phyloP scores from a whole-genome alignment of 73 alveolate species.

The Paramecium biaurelia region DNA sequence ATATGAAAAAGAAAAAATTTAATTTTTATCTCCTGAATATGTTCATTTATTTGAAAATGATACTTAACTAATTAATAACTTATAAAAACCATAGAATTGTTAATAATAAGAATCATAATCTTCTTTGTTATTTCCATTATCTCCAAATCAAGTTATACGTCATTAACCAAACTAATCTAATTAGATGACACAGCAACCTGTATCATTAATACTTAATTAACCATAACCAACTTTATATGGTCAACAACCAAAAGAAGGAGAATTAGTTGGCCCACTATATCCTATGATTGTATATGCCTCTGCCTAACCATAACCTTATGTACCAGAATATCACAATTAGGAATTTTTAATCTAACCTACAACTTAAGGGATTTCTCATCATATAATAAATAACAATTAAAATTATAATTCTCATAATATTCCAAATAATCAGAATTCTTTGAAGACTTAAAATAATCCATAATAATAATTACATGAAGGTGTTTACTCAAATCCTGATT shows the following conservation, averaged over 20 bases:
- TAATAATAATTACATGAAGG: not conserved
- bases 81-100: not conserved
- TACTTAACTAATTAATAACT: not conserved
- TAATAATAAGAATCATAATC: not conserved
- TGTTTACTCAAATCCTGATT: not conserved
- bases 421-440: not conserved
- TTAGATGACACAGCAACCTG: not conserved
- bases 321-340: not conserved
- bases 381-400: not conserved
- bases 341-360: not conserved
- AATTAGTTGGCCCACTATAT: slow-evolving; percentile 19
- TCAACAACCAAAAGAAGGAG: not conserved
- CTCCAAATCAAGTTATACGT: not conserved
- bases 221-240: not conserved
- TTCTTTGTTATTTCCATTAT: not conserved
- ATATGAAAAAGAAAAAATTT: not conserved
- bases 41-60: not conserved
- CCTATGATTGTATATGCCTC: slow-evolving; percentile 11
- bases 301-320: not conserved
- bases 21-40: not conserved
- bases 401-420: not conserved
- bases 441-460: not conserved
- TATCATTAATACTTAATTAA: not conserved
- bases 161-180: not conserved
- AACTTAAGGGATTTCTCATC: not conserved